These are phyloP conservation scores for Coniochaeta ligniaria DNA, from an alignment of 2,329 filamentous ascomycete genomes.

Conservation along the genomic window DNA sequence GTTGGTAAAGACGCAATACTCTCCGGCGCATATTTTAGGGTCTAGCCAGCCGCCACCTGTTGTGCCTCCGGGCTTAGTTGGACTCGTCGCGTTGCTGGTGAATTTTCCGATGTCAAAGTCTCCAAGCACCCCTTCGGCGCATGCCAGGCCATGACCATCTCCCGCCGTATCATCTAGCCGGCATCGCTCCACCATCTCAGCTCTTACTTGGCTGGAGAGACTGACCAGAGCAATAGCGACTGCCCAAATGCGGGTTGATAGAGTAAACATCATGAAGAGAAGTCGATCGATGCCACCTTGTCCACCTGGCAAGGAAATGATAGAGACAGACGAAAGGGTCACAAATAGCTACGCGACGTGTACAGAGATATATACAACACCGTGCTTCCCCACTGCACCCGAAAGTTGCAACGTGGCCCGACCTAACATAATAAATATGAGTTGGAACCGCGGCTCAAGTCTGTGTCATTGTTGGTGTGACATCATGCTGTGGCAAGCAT, in stretches of 20 bases:
- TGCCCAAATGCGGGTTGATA: neutral
- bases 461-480: neutral
- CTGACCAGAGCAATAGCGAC: neutral
- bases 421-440: neutral
- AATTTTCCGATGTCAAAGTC: neutral
- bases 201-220: neutral
- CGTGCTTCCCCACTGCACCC: too few relatives aligned
- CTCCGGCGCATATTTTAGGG: conserved; percentile 15
- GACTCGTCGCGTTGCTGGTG: neutral
- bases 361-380: neutral
- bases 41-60: conserved; percentile 13
- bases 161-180: neutral
- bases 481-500: neutral
- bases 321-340: too few relatives aligned
- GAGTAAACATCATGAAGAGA: neutral
- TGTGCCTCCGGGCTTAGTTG: neutral
- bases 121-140: neutral
- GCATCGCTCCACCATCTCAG: neutral
- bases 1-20: conserved; percentile 19
- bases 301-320: neutral
- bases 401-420: neutral
- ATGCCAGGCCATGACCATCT: neutral
- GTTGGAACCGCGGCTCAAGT: neutral
- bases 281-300: neutral
- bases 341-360: neutral